Percentiles rank a stretch among this genome's conserved stretches.
These are phyloP conservation scores for Aspergillus fumigatiaffinis DNA, from an alignment of 2,329 filamentous ascomycete species.

Conservation along the genomic window DNA sequence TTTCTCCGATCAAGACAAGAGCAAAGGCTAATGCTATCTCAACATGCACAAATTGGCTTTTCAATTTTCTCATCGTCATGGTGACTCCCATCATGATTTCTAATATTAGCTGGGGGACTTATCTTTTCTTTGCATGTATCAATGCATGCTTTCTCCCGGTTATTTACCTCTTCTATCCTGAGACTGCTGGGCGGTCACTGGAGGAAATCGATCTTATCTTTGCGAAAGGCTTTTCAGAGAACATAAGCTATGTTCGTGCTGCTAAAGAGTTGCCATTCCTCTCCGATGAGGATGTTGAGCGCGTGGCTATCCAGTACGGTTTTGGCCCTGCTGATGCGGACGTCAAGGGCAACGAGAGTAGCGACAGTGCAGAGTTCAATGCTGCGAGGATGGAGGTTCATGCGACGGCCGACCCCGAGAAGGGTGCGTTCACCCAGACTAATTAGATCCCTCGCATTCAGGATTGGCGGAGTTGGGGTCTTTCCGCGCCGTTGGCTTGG, in stretches of 20 bases:
- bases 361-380: background rate
- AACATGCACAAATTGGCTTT: conserved; percentile 54
- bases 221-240: conserved; percentile 42
- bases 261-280: conserved; percentile 32
- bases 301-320: background rate
- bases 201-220: conserved; percentile 46
- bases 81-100: conserved; percentile 43
- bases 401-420: background rate
- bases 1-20: conserved; percentile 53
- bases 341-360: background rate
- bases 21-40: conserved; percentile 54
- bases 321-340: background rate
- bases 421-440: background rate
- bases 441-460: background rate
- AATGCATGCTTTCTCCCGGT: conserved; percentile 47
- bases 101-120: conserved; percentile 40
- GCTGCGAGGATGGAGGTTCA: background rate
- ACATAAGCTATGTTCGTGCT: conserved; percentile 37
- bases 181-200: conserved; percentile 43
- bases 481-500: too few species aligned
- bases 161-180: conserved; percentile 54
- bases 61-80: conserved; percentile 54
- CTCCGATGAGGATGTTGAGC: background rate
- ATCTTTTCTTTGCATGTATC: conserved; percentile 42
- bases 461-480: too few species aligned